These are phyloP conservation scores for Populus euphratica DNA, from an alignment of 345 rosid species.

Conservation along the genomic window DNA sequence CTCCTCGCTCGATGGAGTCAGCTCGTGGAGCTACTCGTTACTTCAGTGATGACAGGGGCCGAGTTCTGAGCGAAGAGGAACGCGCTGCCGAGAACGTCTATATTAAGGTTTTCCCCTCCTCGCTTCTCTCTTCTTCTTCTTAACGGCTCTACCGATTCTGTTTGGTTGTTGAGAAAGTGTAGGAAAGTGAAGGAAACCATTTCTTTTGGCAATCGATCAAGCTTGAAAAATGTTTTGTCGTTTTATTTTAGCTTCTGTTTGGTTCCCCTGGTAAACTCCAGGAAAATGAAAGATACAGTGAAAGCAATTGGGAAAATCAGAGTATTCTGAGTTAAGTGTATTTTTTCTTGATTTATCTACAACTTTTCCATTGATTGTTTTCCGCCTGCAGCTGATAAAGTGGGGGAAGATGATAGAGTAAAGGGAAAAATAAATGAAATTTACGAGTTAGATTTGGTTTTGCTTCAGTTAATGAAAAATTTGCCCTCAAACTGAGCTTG, in stretches of 20 bases:
- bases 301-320: background rate
- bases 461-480: background rate
- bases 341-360: background rate
- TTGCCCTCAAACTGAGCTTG: background rate
- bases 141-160: background rate
- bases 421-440: background rate
- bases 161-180: conserved; percentile 8
- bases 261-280: background rate
- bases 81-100: conserved; percentile 74
- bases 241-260: background rate
- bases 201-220: background rate
- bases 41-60: conserved; percentile 66
- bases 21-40: conserved; percentile 51
- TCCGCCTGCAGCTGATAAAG: background rate
- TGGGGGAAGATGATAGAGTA: background rate
- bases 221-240: background rate
- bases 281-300: background rate
- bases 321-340: background rate
- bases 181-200: background rate
- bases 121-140: background rate
- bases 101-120: conserved; percentile 48
- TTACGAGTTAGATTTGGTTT: background rate
- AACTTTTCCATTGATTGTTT: background rate
- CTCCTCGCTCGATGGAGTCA: conserved; percentile 41
- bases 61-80: conserved; percentile 80